Base-by-base conservation (phyloP, 2,329 filamentous ascomycete species). In the Coleophoma cylindrospora region DNA sequence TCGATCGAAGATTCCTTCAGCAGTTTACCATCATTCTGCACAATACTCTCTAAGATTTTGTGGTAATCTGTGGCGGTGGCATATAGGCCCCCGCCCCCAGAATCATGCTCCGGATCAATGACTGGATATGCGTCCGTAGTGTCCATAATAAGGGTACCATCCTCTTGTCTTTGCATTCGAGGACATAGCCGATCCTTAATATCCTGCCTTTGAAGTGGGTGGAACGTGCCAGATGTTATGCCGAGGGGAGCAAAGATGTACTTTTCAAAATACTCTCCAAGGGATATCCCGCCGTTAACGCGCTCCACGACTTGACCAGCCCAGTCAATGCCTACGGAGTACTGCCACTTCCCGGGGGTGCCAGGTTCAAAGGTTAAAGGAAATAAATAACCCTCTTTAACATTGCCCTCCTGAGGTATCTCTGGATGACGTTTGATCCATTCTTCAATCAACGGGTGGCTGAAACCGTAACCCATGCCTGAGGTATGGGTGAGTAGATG, bases 351-450 rank as follows among this genome's bases (percentile, higher is more conserved):
- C 12, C 36, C 36, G 14, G 13, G 13, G 21, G 75, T 73, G 0
- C 83, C 82, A 0, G 84, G 83, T 57, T 87, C 81, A 53, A 83
- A 81, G 1, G 84, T 61, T 14, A 87, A 64, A 2, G 83, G 83
- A 6, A 46, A 22, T 5, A 46, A 6, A 14, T 8, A 43, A 5
- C 17, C 36, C 34, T 22, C 33, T 19, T 14, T 43, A 8, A 8
- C 15, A 11, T 15, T 12, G n/a, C n/a, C 34, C 21, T 34, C 14
- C 19, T 27, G 27, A 27, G 27, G 27, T 27, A 27, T 27, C 7
- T 27, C 27, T 10, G 27, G 27, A 6, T 27, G 27, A 27, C 27
- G 27, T 27, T 27, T 3, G 7, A 10, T 10, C 47, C 41, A 44
- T 17, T 45, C 13, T 13, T 34, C 19, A 15, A 48, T 32, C 21